phyloP scores from a whole-genome alignment of 1,284 basidiomycete species.

The Tremellales sp. region DNA sequence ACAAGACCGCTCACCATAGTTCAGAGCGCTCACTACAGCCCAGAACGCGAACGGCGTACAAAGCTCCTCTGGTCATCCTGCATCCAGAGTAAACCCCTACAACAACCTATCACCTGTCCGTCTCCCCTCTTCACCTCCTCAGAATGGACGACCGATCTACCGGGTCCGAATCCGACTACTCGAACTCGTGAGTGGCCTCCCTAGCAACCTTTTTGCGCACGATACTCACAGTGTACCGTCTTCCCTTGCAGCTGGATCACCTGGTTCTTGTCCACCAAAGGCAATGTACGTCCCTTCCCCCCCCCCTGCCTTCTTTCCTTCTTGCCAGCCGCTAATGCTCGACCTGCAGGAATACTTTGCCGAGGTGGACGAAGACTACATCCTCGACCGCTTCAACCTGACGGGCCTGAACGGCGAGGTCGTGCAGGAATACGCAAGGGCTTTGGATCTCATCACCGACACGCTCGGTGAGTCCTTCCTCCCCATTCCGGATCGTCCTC shows the following conservation, averaged over 20 bases:
- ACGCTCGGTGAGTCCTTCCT: slow-evolving; percentile 60
- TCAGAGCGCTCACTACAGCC: too few relatives aligned
- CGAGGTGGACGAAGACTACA: slow-evolving; percentile 99
- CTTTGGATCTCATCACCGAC: slow-evolving; percentile 92
- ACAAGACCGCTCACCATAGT: too few relatives aligned
- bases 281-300: slow-evolving; percentile 35
- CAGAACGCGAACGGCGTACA: too few relatives aligned
- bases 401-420: slow-evolving; percentile 94
- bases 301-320: neutral
- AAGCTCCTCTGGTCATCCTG: too few relatives aligned
- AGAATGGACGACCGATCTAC: slow-evolving; percentile 49
- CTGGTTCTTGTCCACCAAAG: slow-evolving; percentile 88
- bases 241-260: slow-evolving; percentile 77
- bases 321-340: slow-evolving; percentile 12
- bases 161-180: slow-evolving; percentile 49
- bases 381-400: slow-evolving; percentile 95
- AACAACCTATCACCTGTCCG: neutral
- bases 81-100: too few relatives aligned
- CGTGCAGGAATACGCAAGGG: slow-evolving; percentile 85
- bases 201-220: neutral
- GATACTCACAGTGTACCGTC: neutral
- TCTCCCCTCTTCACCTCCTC: neutral
- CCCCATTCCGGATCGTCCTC: neutral
- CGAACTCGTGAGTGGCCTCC: slow-evolving; percentile 42
- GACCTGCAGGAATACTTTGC: slow-evolving; percentile 84